A percentile compares a stretch with the other conserved stretches of the same genome.
Evolutionary conservation across 2,329 filamentous ascomycete species (phyloP).

Genomic region (Alternaria gaisen): DNA sequence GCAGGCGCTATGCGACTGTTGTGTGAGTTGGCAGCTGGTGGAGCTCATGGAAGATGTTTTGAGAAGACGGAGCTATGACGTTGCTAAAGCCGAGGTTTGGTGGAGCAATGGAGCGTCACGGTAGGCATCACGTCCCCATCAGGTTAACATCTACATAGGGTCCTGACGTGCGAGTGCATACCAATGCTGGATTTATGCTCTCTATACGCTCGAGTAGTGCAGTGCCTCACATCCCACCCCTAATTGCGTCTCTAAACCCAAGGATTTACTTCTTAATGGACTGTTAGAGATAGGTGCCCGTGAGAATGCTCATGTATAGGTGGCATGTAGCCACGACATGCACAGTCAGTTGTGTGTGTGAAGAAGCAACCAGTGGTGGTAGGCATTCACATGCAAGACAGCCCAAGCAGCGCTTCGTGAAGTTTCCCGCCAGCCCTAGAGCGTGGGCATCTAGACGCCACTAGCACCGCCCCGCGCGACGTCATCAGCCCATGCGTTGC

Average conservation of each 20-base stretch:
- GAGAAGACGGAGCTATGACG: slow-evolving; percentile 40
- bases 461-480: slow-evolving; percentile 33
- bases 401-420: slow-evolving; percentile 25
- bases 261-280: not conserved
- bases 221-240: not conserved
- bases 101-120: slow-evolving; percentile 17
- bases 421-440: slow-evolving; percentile 27
- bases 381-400: slow-evolving; percentile 18
- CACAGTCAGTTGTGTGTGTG: not conserved
- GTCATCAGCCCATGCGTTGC: slow-evolving; percentile 25
- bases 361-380: slow-evolving; percentile 2
- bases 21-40: slow-evolving; percentile 12
- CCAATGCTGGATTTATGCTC: not conserved
- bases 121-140: not conserved
- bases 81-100: slow-evolving; percentile 34
- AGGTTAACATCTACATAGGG: not conserved
- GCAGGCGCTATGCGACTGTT: slow-evolving; percentile 7
- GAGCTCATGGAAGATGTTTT: slow-evolving; percentile 13
- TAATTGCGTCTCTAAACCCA: not conserved
- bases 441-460: slow-evolving; percentile 15
- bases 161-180: not conserved
- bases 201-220: not conserved
- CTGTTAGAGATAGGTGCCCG: not conserved
- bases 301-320: not conserved
- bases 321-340: not conserved